Base-by-base conservation (phyloP, 352 stramenopile species). In the Phytophthora capsici region DNA sequence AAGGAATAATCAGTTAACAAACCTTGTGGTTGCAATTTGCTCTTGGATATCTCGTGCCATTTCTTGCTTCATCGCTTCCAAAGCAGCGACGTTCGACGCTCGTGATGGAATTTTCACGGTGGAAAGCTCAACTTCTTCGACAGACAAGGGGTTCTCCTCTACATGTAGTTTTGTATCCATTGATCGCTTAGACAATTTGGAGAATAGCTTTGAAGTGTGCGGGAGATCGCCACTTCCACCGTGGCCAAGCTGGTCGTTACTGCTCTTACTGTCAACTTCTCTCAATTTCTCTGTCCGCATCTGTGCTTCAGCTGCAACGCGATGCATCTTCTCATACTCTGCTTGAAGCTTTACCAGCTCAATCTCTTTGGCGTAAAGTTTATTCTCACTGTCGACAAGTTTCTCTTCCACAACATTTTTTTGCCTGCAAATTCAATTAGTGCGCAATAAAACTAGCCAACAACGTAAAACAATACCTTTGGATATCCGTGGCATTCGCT, bases 11-110 rank as follows among this genome's bases (percentile, higher is more conserved):
- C 16, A 5, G 25, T 26, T 40, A 43, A 49, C 63, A 37, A 71
- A 89, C 80, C 73, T 89, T 1, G 80, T 89, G 20, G 54, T 47
- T 2, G 77, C 66, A 4, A 88, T 73, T 51, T 90, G 78, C 2
- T 69, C 45, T 41, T 77, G 74, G 23, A 90, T 85, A 8, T 78
- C 68, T 13, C 48, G 56, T 22, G 75, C 28, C 44, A 88, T 71
- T 46, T 64, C 56, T 22, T 59, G 52, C 48, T 82, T 83, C 57
- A 88, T 70, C 0, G 36, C 50, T 36, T 74, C 57, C 19, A 90
- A 62, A 8, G 73, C 66, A 2, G 59, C 64, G 5, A 69, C 59
- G 22, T 87, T 90, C 0, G 68, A 73, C 19, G 41, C 6, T 58
- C n/a, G 34, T 2, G 26, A 41, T 45, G 46, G 7, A 45, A 34